Base-by-base conservation (phyloP, 176 grass and related monocot genomes). In the Triticum monococcum region DNA sequence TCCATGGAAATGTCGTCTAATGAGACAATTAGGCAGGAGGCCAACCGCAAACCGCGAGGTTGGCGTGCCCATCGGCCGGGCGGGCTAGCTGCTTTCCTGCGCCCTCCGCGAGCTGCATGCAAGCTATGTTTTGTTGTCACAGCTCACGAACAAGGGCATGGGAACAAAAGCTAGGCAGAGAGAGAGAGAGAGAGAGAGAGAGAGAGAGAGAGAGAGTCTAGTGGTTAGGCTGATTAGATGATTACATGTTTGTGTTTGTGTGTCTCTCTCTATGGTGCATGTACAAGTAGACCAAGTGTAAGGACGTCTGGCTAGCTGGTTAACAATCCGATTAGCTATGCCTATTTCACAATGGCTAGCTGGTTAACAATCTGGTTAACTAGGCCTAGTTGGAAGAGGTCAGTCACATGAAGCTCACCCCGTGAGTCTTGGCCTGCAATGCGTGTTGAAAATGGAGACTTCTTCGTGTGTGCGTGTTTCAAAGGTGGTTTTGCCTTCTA, bases 1-100 rank as follows among this genome's bases (percentile, higher is more conserved):
- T 83, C 81, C 75, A 16, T 62, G 80, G 30, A 75, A 90, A 72
- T 97, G 90, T 97, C 92, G 75, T 90, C 92, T 90, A 92, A 94
- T 85, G 83, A 91, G 88, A 97, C 90, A 92, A 52, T 75, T 75
- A 52, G 85, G 30, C 41, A 35, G 79, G 79, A 64, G 43, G 30
- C 57, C 83, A 83, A 67, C 85, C 70, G 66, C 79, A 89, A 80
- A 36, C 84, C 80, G 62, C 61, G 52, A 48, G 72, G 26, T 25
- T 70, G 81, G 52, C 56, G 71, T 4, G 38, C 77, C 74, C 79
- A 80, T 89, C 59, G 41, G 18, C 68, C 8, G 33, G 37, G 18
- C 63, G 54, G 4, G 63, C 61, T 57, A 68, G 60, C 68, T 72
- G 41, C 79, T 74, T 74, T 74, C 66, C 22, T 67, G 67, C 56